A percentile compares a stretch with the other conserved stretches of the same genome.
phyloP scores from a whole-genome alignment of 148 eudicot genomes.

The Arctostaphylos glauca region DNA sequence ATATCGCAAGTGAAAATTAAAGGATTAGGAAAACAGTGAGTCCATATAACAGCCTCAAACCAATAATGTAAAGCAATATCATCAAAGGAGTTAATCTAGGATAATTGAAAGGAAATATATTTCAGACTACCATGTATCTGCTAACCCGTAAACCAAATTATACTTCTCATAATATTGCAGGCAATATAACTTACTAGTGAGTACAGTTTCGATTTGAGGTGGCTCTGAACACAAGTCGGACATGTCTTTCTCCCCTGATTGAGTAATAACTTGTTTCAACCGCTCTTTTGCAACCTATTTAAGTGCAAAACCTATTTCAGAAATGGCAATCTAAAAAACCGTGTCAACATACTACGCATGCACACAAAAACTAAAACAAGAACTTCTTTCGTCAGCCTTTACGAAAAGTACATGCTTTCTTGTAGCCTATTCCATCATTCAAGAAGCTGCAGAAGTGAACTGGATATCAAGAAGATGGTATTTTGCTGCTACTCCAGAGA shows the following conservation, averaged over 20 bases:
- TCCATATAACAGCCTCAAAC: neutral
- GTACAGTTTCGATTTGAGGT: conserved; percentile 44
- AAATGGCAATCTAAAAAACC: conserved; percentile 18
- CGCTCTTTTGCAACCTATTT: conserved; percentile 69
- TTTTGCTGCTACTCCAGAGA: neutral
- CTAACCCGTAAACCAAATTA: neutral
- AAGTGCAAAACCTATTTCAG: conserved; percentile 33
- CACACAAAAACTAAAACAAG: neutral
- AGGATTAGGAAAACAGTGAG: neutral
- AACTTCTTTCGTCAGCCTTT: neutral
- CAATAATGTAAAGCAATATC: neutral
- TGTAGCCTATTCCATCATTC: neutral
- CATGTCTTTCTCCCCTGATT: conserved; percentile 56
- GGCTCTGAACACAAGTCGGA: conserved; percentile 44
- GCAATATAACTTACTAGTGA: conserved; percentile 47
- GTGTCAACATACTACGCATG: neutral
- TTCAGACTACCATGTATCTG: neutral
- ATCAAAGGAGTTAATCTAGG: neutral
- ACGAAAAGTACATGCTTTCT: neutral
- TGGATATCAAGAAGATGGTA: neutral
- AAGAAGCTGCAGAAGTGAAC: neutral
- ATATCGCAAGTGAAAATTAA: neutral
- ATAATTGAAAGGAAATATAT: neutral
- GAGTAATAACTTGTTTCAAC: conserved; percentile 72
- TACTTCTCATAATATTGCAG: neutral